These are phyloP conservation scores for Penicillium sp. DNA, from an alignment of 2,329 filamentous ascomycete species.

Conservation along the genomic window DNA sequence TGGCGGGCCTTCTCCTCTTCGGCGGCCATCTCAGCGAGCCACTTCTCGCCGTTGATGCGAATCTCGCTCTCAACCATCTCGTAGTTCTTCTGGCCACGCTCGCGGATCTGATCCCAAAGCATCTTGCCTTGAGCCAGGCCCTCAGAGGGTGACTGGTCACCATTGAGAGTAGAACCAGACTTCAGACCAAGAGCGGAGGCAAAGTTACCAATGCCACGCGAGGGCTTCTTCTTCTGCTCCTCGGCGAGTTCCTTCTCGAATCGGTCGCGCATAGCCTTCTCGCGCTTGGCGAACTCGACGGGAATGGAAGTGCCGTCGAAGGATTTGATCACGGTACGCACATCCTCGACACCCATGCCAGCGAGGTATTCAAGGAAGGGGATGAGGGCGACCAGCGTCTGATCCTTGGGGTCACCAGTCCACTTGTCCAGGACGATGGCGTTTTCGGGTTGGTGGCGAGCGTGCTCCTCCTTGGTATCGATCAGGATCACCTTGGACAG, in stretches of 20 bases:
- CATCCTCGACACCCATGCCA: constrained; percentile 87
- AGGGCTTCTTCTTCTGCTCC: constrained; percentile 65
- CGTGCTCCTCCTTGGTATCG: constrained; percentile 80
- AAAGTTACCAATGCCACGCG: constrained; percentile 66
- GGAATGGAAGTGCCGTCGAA: constrained; percentile 90
- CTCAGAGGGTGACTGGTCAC: constrained; percentile 71
- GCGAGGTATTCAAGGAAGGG: constrained; percentile 97
- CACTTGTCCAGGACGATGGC: constrained; percentile 89
- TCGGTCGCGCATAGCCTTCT: constrained; percentile 80
- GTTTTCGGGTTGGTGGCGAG: constrained; percentile 92
- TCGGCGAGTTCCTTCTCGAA: constrained; percentile 77
- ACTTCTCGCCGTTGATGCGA: constrained; percentile 88
- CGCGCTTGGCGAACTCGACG: constrained; percentile 82
- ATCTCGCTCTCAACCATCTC: constrained; percentile 88
- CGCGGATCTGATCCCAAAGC: constrained; percentile 90
- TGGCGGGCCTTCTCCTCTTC: constrained; percentile 87
- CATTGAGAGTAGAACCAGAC: constrained; percentile 61
- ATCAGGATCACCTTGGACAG: constrained; percentile 93
- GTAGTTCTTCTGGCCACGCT: constrained; percentile 88
- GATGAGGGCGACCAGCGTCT: constrained; percentile 82
- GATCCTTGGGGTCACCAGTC: constrained; percentile 81
- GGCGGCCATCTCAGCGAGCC: constrained; percentile 89
- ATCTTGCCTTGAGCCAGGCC: constrained; percentile 92
- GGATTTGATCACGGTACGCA: constrained; percentile 80
- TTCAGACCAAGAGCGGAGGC: constrained; percentile 78